Conservation (phyloP, 495 filamentous ascomycete species). For the Cenococcum geophilum region DNA sequence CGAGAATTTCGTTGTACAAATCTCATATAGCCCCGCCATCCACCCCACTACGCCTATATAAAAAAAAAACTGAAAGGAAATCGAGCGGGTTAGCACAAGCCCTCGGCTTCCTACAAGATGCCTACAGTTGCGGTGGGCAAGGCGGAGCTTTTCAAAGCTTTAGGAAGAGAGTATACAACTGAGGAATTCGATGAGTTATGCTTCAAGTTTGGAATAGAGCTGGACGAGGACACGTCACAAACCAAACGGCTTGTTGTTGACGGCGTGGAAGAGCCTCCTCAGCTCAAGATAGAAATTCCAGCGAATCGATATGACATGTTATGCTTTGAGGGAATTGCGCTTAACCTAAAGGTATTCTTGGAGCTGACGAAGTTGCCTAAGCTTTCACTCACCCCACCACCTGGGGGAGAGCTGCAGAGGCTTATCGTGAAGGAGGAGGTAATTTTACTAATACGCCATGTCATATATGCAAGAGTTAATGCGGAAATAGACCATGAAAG, state of each 20-base stretch:
- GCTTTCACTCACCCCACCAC: constrained; percentile 64
- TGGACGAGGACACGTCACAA: constrained; percentile 77
- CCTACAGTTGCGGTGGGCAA: constrained; percentile 96
- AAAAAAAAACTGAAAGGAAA: too few relatives aligned
- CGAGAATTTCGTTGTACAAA: too few relatives aligned
- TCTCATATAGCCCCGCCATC: too few relatives aligned
- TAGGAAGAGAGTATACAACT: constrained; percentile 87
- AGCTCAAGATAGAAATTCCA: constrained; percentile 97
- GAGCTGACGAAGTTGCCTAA: constrained; percentile 67
- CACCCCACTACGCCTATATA: too few relatives aligned
- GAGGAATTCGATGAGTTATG: constrained; percentile 95
- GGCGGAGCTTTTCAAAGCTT: constrained; percentile 83
- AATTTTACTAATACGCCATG: constrained; percentile 18
- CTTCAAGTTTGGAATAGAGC: constrained; percentile 97
- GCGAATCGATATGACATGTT: constrained; percentile 99
- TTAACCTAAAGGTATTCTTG: constrained; percentile 93
- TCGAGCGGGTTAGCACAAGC: too few relatives aligned
- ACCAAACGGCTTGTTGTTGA: constrained; percentile 20
- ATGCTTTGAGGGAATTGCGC: constrained; percentile 93
- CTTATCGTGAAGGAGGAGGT: constrained; percentile 72
- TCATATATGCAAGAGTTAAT: constrained; percentile 10
- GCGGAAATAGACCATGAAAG: constrained; percentile 55
- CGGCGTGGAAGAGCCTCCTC: constrained; percentile 48
- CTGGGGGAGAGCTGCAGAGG: constrained; percentile 65
- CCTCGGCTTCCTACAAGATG: constrained; percentile 42